Base-by-base conservation (phyloP, 108 stramenopile genomes). In the Nitzschia inconspicua region DNA sequence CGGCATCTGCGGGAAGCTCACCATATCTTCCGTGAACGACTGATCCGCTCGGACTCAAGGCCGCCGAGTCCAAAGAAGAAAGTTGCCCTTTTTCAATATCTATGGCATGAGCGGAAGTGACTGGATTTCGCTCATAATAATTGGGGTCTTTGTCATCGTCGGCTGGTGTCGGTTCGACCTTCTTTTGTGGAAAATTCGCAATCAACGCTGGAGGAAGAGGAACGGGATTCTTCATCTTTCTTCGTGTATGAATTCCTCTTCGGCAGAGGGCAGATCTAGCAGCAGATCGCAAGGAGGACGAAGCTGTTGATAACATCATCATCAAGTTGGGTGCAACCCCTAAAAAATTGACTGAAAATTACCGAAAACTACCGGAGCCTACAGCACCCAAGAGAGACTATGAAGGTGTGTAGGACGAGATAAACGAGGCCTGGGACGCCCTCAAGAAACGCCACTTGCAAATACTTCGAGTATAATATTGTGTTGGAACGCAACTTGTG, bases 101-200 rank as follows among this genome's bases (percentile, higher is more conserved):
- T 23, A 92, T 75, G 22, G 77, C 66, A 57, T 92, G 85, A n/a
- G 85, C 91, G 19, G 91, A 88, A 13, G 85, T 80, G 9, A 92
- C 91, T 8, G 85, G 81, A 35, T 65, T 63, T 11, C 73, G 67
- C 14, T 70, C 44, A 47, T 78, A 80, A 6, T 66, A 66, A 61
- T 73, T 75, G 24, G 82, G 82, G 36, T 83, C 79, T 26, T 58
- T 36, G 20, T 54, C 35, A 3, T 28, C 50, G 22, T n/a, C n/a
- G 1, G 27, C 47, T 1, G 68, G 27, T 8, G 50, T 53, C 13
- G 62, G 61, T 5, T 54, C 54, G 29, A 54, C 31, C 31, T 56
- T 52, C 40, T 72, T 63, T 14, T 49, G 57, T 16, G 70, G 70
- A 20, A 72, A 49, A 35, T 72, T 57, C 34, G 55, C 55, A 8